These are phyloP conservation scores for Westerdykella aurantiaca DNA, from an alignment of 2,329 filamentous ascomycete genomes.

Conservation along the genomic window DNA sequence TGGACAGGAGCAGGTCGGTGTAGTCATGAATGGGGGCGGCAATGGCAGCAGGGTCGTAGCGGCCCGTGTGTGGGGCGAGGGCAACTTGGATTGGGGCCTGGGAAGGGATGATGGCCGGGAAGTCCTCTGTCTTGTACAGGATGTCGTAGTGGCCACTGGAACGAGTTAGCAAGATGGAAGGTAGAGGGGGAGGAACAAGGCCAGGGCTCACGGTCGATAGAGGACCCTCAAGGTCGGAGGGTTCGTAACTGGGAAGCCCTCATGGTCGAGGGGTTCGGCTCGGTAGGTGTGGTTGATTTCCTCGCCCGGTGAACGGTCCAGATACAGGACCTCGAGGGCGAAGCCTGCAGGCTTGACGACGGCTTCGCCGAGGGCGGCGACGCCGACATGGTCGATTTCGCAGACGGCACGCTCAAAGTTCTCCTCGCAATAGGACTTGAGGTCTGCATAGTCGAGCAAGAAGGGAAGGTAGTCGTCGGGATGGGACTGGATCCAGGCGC, in stretches of 20 bases:
- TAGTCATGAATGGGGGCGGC: slow-evolving; percentile 15
- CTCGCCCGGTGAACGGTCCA: slow-evolving; percentile 76
- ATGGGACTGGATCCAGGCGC: slow-evolving; percentile 76
- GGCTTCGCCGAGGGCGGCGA: slow-evolving; percentile 70
- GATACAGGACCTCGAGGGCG: slow-evolving; percentile 80
- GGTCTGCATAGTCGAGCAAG: slow-evolving; percentile 47
- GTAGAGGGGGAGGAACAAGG: slow-evolving; percentile 1
- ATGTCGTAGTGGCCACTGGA: slow-evolving; percentile 84
- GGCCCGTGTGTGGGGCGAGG: slow-evolving; percentile 16
- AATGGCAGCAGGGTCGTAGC: no score
- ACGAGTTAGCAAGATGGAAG: slow-evolving; percentile 14
- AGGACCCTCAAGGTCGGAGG: slow-evolving; percentile 62
- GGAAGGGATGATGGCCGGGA: slow-evolving; percentile 27
- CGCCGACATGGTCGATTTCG: slow-evolving; percentile 87
- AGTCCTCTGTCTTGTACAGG: slow-evolving; percentile 65
- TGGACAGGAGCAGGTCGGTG: slow-evolving; percentile 39
- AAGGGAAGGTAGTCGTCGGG: slow-evolving; percentile 65
- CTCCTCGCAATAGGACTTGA: slow-evolving; percentile 63
- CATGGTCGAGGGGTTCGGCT: slow-evolving; percentile 48
- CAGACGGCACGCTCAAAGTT: slow-evolving; percentile 68
- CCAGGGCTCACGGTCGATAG: slow-evolving; percentile 55
- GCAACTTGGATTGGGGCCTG: slow-evolving; percentile 31
- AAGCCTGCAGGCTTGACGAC: slow-evolving; percentile 74
- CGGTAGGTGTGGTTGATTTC: slow-evolving; percentile 64
- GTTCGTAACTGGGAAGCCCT: slow-evolving; percentile 40